phyloP scores from a whole-genome alignment of 495 filamentous ascomycete species.

The Penicillium fimorum region DNA sequence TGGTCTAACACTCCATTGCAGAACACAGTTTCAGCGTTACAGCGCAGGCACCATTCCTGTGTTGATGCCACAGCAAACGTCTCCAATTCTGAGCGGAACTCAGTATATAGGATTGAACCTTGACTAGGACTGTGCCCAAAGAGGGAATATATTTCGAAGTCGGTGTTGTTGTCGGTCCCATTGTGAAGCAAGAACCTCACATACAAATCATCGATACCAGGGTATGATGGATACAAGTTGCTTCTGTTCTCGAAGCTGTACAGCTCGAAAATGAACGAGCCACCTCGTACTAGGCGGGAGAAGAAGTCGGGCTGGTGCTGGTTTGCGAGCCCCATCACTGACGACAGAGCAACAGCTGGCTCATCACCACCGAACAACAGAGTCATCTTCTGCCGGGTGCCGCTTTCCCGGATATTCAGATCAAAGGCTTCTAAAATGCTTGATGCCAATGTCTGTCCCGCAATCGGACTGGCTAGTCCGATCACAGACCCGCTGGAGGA shows the following conservation, averaged over 20 bases:
- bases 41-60: slow-evolving; percentile 66
- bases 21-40: slow-evolving; percentile 58
- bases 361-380: slow-evolving; percentile 70
- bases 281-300: slow-evolving; percentile 67
- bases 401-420: slow-evolving; percentile 43
- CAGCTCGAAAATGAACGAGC: slow-evolving; percentile 71
- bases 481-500: slow-evolving; percentile 39
- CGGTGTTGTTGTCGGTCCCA: slow-evolving; percentile 55
- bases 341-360: slow-evolving; percentile 73
- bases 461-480: slow-evolving; percentile 55
- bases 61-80: slow-evolving; percentile 59
- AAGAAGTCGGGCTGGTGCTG: slow-evolving; percentile 58
- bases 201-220: slow-evolving; percentile 55
- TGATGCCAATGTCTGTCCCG: slow-evolving; percentile 62
- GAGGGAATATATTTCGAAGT: slow-evolving; percentile 30
- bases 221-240: slow-evolving; percentile 41
- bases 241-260: slow-evolving; percentile 55
- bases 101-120: slow-evolving; percentile 55
- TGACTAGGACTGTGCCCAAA: slow-evolving; percentile 58
- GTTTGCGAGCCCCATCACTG: slow-evolving; percentile 58
- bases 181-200: slow-evolving; percentile 80
- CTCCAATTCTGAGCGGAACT: slow-evolving; percentile 60
- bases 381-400: slow-evolving; percentile 51
- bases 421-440: slow-evolving; percentile 58
- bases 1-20: slow-evolving; percentile 49